A percentile compares a stretch with the other conserved stretches of the same genome.
These are phyloP conservation scores for Corymbia citriodora DNA, from an alignment of 441 rosid genomes.

Conservation along the genomic window DNA sequence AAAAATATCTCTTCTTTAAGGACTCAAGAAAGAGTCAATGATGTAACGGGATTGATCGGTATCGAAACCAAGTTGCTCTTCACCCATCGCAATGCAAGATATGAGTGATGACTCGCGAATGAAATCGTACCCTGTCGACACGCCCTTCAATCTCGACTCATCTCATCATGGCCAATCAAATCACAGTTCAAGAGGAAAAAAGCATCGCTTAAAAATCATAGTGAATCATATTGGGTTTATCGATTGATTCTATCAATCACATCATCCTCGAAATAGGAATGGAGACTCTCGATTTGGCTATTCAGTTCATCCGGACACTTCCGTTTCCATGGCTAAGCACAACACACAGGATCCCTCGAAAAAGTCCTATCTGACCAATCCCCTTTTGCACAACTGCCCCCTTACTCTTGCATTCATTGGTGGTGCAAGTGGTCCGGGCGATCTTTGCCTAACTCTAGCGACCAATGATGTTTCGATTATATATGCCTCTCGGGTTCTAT, in stretches of 20 bases:
- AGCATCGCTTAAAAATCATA: accelerated
- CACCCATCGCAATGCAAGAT: background rate
- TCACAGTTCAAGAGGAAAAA: background rate
- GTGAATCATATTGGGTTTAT: background rate
- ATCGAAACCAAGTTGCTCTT: background rate
- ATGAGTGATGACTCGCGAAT: background rate
- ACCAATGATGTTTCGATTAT: background rate
- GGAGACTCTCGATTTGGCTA: background rate
- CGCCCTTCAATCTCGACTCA: background rate
- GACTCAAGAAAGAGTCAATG: background rate
- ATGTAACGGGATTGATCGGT: background rate
- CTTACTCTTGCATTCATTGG: background rate
- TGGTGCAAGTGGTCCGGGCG: background rate
- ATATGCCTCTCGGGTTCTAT: background rate
- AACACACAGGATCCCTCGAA: background rate
- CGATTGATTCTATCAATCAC: background rate
- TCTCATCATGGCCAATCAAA: background rate
- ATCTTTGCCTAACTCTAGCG: background rate
- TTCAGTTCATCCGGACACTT: background rate
- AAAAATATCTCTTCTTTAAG: background rate
- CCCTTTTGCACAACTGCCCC: background rate
- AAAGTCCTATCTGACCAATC: background rate
- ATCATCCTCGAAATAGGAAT: background rate
- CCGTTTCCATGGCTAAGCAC: background rate
- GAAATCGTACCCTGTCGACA: too few relatives aligned